phyloP scores from a whole-genome alignment of 2,329 filamentous ascomycete species.

The Sporothrix euskadiensis region DNA sequence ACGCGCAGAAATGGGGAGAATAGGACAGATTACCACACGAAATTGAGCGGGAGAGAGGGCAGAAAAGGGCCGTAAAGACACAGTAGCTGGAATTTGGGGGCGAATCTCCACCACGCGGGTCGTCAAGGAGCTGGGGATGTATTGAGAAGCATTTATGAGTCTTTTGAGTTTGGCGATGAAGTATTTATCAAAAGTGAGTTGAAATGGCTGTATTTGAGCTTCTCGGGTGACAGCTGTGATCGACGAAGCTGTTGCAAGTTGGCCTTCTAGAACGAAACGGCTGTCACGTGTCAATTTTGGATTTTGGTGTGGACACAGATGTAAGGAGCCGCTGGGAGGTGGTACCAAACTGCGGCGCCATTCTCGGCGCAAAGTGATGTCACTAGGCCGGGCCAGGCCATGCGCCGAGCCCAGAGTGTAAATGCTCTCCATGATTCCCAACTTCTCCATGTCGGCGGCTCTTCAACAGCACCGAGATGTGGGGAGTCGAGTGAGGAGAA shows the following conservation, averaged over 20 bases:
- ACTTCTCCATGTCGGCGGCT: neutral
- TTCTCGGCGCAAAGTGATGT: constrained; percentile 23
- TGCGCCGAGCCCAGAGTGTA: neutral
- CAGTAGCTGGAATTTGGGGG: neutral
- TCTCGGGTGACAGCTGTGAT: neutral
- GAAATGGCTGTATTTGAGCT: neutral
- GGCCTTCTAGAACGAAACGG: constrained; percentile 4
- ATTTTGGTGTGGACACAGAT: neutral
- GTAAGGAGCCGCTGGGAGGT: neutral
- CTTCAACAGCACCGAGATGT: constrained; percentile 1
- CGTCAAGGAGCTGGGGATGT: neutral
- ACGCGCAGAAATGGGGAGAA: neutral
- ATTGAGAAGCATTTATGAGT: neutral
- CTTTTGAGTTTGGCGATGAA: neutral
- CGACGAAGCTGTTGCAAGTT: neutral
- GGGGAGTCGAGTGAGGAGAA: constrained; percentile 5
- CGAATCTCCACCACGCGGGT: neutral
- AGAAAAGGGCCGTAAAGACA: constrained; percentile 3
- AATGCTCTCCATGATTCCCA: neutral
- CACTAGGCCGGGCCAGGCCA: constrained; percentile 19
- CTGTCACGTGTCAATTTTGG: constrained; percentile 14
- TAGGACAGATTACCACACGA: constrained; percentile 13
- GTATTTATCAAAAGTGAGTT: neutral
- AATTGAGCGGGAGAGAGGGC: neutral
- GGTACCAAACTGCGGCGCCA: constrained; percentile 10